Conservation (phyloP, 306 rosid genomes). For the Glycine tomentella region DNA sequence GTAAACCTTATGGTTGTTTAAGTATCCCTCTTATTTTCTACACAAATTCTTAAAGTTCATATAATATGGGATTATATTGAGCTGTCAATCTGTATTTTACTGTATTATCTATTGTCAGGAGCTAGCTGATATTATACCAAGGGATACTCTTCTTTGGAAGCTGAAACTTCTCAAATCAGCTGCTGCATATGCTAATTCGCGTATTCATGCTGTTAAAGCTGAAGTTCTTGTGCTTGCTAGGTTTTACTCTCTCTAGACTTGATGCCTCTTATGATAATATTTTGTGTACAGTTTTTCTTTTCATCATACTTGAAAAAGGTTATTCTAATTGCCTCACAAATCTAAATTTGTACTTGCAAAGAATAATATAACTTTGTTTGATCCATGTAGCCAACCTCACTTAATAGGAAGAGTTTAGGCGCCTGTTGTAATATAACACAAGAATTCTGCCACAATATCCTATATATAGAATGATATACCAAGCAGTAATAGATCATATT, state of each 20-base stretch:
- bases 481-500: background rate
- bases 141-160: slow-evolving; percentile 89
- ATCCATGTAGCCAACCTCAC: background rate
- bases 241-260: slow-evolving; percentile 54
- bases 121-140: slow-evolving; percentile 74
- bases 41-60: slow-evolving; percentile 36
- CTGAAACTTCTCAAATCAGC: slow-evolving; percentile 89
- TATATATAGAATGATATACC: background rate
- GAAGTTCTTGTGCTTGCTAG: slow-evolving; percentile 97
- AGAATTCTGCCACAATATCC: slow-evolving; percentile 23
- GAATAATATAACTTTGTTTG: background rate
- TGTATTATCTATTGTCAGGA: slow-evolving; percentile 58
- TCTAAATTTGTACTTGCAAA: background rate
- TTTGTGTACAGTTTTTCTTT: slow-evolving; percentile 13
- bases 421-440: background rate
- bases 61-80: slow-evolving; percentile 6
- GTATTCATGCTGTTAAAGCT: slow-evolving; percentile 93
- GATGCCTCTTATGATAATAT: slow-evolving; percentile 13
- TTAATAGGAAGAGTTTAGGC: background rate
- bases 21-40: slow-evolving; percentile 27
- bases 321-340: slow-evolving; percentile 18
- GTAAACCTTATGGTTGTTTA: slow-evolving; percentile 10
- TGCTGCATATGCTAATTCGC: slow-evolving; percentile 91
- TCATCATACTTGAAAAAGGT: background rate
- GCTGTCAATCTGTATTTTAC: slow-evolving; percentile 34